A percentile compares a stretch with the other conserved stretches of the same genome.
Conservation (phyloP, 345 rosid genomes). For the Hibiscus trionum region DNA sequence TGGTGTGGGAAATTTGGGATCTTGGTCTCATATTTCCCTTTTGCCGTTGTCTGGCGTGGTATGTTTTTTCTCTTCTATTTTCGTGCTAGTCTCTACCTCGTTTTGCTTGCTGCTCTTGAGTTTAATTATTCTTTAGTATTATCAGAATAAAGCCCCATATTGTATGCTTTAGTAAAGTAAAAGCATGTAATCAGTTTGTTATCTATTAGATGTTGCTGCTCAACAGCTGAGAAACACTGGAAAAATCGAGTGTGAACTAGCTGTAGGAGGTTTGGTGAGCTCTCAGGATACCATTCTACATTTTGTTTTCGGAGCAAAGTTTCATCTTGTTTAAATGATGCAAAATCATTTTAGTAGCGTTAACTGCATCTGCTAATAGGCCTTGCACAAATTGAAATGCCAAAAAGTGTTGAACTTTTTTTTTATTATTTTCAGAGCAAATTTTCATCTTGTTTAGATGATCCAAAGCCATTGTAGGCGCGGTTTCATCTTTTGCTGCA, state of each 20-base stretch:
- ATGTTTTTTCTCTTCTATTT: neutral
- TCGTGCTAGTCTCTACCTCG: neutral
- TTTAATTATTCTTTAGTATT: neutral
- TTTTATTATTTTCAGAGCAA: too few species aligned
- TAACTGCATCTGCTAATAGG: neutral
- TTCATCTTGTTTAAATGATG: neutral
- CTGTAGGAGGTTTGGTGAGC: neutral
- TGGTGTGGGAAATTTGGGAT: neutral
- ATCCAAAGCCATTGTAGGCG: too few species aligned
- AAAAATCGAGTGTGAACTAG: neutral
- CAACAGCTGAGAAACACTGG: neutral
- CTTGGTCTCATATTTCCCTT: neutral
- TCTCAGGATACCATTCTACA: neutral
- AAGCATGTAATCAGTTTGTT: neutral
- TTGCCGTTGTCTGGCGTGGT: neutral
- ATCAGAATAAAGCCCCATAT: neutral
- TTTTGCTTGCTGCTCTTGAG: neutral
- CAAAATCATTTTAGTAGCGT: neutral
- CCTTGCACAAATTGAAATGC: neutral
- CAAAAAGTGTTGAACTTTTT: neutral
- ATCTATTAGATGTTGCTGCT: neutral
- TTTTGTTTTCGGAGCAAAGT: neutral
- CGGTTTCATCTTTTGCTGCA: too few species aligned
- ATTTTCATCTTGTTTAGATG: too few species aligned
- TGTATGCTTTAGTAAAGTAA: neutral